Percentiles rank a stretch among this genome's conserved stretches.
phyloP scores from a whole-genome alignment of 768 basidiomycete genomes.

The Amanita rubescens region DNA sequence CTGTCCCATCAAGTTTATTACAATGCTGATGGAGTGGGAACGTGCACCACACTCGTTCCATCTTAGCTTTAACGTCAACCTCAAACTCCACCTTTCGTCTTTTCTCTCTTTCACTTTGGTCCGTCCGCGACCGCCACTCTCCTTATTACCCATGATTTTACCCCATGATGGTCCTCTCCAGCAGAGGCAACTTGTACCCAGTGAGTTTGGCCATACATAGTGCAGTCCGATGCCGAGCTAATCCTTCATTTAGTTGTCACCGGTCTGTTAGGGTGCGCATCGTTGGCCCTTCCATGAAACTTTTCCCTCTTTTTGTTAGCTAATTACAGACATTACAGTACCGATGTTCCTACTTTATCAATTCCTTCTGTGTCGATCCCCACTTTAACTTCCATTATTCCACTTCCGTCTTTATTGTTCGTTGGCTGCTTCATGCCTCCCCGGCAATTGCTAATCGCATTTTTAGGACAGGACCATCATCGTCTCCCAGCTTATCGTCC shows the following conservation, averaged over 20 bases:
- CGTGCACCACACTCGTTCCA: neutral
- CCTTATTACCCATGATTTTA: neutral
- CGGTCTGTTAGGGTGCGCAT: neutral
- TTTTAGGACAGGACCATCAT: neutral
- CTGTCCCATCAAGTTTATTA: neutral
- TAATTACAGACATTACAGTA: neutral
- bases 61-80: neutral
- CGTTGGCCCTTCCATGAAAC: neutral
- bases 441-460: neutral
- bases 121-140: neutral
- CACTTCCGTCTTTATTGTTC: neutral
- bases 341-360: neutral
- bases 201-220: neutral
- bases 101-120: neutral
- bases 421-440: neutral
- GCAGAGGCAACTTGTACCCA: neutral
- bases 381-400: neutral
- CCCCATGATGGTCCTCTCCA: neutral
- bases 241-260: neutral
- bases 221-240: no score
- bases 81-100: neutral
- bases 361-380: neutral
- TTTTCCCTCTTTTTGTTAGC: neutral
- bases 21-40: slow-evolving; percentile 10
- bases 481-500: neutral